These are phyloP conservation scores for Amylostereum areolatum DNA, from an alignment of 1,284 basidiomycete species.

Conservation along the genomic window DNA sequence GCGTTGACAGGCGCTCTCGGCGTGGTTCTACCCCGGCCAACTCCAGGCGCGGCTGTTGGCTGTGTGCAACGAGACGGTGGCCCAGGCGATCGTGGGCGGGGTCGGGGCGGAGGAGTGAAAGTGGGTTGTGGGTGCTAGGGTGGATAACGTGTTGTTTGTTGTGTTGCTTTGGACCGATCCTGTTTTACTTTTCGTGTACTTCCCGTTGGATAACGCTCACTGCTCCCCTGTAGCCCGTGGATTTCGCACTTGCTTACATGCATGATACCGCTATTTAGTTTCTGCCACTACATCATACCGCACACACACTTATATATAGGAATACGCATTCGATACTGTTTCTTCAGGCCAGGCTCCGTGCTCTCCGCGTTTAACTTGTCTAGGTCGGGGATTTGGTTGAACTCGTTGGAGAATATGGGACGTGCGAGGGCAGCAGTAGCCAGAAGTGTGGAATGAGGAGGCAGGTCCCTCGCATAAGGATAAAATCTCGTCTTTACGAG, in stretches of 20 bases:
- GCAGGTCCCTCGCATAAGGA: too few relatives aligned
- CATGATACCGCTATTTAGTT: neutral
- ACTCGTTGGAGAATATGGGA: too few relatives aligned
- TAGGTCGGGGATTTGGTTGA: too few relatives aligned
- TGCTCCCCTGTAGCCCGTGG: neutral
- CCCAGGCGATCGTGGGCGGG: neutral
- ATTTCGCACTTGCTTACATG: neutral
- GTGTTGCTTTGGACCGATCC: neutral
- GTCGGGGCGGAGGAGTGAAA: conserved; percentile 2
- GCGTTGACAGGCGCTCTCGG: conserved; percentile 33
- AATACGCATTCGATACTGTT: too few relatives aligned
- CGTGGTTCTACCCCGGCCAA: conserved; percentile 57
- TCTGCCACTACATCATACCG: too few relatives aligned
- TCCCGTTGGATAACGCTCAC: too few relatives aligned
- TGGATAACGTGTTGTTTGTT: neutral
- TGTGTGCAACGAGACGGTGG: conserved; percentile 13
- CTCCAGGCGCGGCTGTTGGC: conserved; percentile 29
- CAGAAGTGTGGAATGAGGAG: too few relatives aligned
- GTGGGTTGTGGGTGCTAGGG: neutral
- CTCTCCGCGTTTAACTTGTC: too few relatives aligned
- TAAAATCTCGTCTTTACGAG: too few relatives aligned
- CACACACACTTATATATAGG: too few relatives aligned
- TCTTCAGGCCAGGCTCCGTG: too few relatives aligned
- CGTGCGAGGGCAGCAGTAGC: too few relatives aligned
- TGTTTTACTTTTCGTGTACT: neutral